Base-by-base conservation (phyloP, 345 rosid genomes). In the Hibiscus syriacus region DNA sequence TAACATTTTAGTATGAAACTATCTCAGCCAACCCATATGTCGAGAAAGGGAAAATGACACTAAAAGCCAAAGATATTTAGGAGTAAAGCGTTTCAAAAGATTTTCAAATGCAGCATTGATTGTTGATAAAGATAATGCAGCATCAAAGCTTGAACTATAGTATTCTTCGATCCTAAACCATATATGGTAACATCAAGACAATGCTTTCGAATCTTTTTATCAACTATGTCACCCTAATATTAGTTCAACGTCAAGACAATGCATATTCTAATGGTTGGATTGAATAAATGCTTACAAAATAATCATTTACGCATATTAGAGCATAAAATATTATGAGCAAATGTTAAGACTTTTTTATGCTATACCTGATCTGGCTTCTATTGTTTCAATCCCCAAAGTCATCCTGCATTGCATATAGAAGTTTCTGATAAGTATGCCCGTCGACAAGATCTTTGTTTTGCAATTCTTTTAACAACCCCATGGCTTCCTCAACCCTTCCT, bases 351-450 rank as follows among this genome's bases (percentile, higher is more conserved):
- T 13, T 19, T 3, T 0, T 5, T n/a, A 41, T 25, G 53, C 34
- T 13, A 63, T 48, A 60, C 72, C 66, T 69, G 22, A 69, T 69
- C 22, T 25, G 6, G 57, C 46, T 56, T 68, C 66, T 64, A 9
- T 57, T 50, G 67, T 57, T 72, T 67, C 67, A 81, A 66, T 77
- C 60, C 49, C 69, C 80, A 60, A 65, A 77, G 68, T 83, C 87
- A 66, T 86, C 85, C 72, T 83, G 86, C 71, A 90, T 79, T 71
- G 90, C 84, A 75, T 61, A 66, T 39, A 73, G 80, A 76, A 88
- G 97, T 82, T 85, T 83, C 66, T 66, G 70, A 72, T 88, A 84
- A 8, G 82, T 74, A 65, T 70, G 76, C 7, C 82, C 78, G 68
- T 90, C 93, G 48, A 92, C 74, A 69, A 85, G 80, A 64, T 80